phyloP scores from a whole-genome alignment of 805 yeast species.

The Brettanomyces anomalus region DNA sequence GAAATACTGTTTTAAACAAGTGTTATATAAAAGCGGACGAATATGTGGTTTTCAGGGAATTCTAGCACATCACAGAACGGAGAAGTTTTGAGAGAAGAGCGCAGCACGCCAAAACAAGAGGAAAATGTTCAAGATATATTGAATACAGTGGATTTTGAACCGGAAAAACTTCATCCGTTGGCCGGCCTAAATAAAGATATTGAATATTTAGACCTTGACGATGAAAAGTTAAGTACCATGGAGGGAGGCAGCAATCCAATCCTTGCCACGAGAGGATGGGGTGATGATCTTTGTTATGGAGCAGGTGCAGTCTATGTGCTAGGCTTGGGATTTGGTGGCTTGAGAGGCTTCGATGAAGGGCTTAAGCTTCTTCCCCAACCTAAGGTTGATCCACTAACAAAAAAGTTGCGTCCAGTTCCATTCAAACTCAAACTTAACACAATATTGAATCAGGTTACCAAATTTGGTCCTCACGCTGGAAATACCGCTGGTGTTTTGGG shows the following conservation, averaged over 20 bases:
- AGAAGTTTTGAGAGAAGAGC: constrained; percentile 6
- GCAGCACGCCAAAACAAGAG: constrained; percentile 11
- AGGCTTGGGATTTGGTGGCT: constrained; percentile 86
- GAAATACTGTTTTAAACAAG: no score
- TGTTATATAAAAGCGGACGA: no score
- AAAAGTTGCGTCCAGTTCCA: constrained; percentile 46
- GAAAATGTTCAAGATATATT: constrained; percentile 52
- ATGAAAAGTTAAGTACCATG: constrained; percentile 61
- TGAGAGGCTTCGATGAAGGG: constrained; percentile 84
- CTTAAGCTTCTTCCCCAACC: constrained; percentile 55
- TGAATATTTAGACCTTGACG: constrained; percentile 85
- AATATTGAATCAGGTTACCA: constrained; percentile 82
- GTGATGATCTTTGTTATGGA: constrained; percentile 96
- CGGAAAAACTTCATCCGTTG: constrained; percentile 75
- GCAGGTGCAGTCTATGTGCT: constrained; percentile 88
- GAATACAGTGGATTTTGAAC: constrained; percentile 50
- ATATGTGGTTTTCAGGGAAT: constrained; percentile 14
- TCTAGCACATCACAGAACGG: constrained; percentile 3
- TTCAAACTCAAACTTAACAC: constrained; percentile 82
- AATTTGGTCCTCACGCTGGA: constrained; percentile 93
- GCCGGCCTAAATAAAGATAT: constrained; percentile 88
- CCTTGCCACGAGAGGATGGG: constrained; percentile 95
- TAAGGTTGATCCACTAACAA: constrained; percentile 55
- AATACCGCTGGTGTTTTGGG: constrained; percentile 94
- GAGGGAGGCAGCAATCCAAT: constrained; percentile 81